These are phyloP conservation scores for Eucalyptus curtisii DNA, from an alignment of 345 rosid genomes.

Conservation along the genomic window DNA sequence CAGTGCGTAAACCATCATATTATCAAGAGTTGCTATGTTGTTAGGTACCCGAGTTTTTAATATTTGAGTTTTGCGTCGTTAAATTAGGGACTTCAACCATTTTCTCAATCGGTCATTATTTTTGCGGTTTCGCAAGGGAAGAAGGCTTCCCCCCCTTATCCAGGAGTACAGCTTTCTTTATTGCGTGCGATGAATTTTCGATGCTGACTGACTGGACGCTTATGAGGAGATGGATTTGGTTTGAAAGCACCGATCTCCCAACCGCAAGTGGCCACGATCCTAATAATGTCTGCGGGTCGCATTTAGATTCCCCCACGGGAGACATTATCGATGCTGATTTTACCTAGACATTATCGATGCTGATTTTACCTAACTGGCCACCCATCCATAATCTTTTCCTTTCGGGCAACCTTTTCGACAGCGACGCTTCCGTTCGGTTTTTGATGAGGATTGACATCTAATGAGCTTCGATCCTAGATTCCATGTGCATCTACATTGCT, in stretches of 20 bases:
- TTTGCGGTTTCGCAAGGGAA: not conserved
- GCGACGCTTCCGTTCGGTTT: not conserved
- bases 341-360: not conserved
- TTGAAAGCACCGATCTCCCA: not conserved
- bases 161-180: not conserved
- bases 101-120: not conserved
- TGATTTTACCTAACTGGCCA: not conserved
- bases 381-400: not conserved
- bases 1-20: accelerated
- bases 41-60: not conserved
- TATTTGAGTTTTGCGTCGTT: accelerated
- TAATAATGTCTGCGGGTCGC: not conserved
- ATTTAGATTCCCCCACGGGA: not conserved
- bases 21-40: accelerated
- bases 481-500: not conserved
- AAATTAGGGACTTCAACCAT: not conserved
- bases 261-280: not conserved
- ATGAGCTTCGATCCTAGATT: not conserved
- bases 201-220: not conserved
- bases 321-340: not conserved
- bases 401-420: not conserved
- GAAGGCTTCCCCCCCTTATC: not conserved
- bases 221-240: not conserved
- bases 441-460: not conserved
- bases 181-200: not conserved